Evolutionary conservation across 352 stramenopile genomes (phyloP).

Genomic region (Plasmopara muralis): DNA sequence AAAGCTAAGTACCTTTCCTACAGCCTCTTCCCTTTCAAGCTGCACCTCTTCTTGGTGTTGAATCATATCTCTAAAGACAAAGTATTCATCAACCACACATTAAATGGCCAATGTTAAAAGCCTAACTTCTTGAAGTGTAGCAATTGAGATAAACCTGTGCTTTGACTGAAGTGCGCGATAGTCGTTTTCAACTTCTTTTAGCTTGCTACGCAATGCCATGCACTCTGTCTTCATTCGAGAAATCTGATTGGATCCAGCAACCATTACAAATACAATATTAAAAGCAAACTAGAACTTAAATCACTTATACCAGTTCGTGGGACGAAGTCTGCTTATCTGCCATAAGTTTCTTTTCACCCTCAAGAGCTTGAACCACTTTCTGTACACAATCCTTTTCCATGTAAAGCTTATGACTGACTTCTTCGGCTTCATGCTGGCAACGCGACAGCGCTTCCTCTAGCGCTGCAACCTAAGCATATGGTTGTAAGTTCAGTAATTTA

Average conservation of each 20-base stretch:
- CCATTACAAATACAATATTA: background rate
- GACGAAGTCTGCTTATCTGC: constrained; percentile 41
- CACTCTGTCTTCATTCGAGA: constrained; percentile 65
- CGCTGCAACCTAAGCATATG: constrained; percentile 26
- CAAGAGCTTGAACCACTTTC: constrained; percentile 39
- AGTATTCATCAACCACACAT: background rate
- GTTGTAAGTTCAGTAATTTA: background rate
- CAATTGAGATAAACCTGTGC: constrained; percentile 32
- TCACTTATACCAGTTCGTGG: constrained; percentile 46
- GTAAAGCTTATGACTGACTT: constrained; percentile 40
- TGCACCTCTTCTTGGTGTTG: constrained; percentile 67
- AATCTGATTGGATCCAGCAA: constrained; percentile 23
- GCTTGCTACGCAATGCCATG: constrained; percentile 51
- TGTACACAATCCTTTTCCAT: constrained; percentile 41
- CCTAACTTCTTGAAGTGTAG: background rate
- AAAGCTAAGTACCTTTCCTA: constrained; percentile 37
- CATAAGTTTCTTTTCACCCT: constrained; percentile 49
- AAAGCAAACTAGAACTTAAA: background rate
- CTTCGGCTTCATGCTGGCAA: constrained; percentile 36
- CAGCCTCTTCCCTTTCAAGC: constrained; percentile 56
- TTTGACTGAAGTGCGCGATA: constrained; percentile 69
- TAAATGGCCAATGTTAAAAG: background rate
- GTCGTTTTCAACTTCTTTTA: constrained; percentile 75
- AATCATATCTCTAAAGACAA: constrained; percentile 32
- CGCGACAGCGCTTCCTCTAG: constrained; percentile 40